These are phyloP conservation scores for Nannizziopsis barbatae DNA, from an alignment of 2,329 filamentous ascomycete species.

Conservation along the genomic window DNA sequence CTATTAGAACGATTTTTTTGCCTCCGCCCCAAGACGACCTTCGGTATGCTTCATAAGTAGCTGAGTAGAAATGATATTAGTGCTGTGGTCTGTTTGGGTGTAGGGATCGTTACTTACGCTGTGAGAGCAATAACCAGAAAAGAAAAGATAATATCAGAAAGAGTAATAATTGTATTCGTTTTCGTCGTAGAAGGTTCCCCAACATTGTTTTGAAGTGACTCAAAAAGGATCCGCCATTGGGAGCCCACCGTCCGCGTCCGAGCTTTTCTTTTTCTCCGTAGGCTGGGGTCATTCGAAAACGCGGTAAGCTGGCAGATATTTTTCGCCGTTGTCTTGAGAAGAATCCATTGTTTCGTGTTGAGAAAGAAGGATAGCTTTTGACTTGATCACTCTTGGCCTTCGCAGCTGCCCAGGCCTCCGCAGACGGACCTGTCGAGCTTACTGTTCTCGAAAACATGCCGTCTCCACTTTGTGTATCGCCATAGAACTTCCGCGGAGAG, in stretches of 20 bases:
- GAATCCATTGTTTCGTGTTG: constrained; percentile 73
- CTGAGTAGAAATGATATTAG: constrained; percentile 38
- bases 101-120: constrained; percentile 49
- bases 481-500: constrained; percentile 48
- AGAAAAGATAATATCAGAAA: constrained; percentile 50
- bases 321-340: constrained; percentile 73
- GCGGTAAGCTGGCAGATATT: constrained; percentile 67
- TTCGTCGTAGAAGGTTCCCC: constrained; percentile 49
- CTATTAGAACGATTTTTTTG: constrained; percentile 82
- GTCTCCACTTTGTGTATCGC: constrained; percentile 41
- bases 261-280: constrained; percentile 71
- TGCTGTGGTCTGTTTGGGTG: constrained; percentile 12
- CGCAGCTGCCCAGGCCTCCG: constrained; percentile 70
- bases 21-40: constrained; percentile 68
- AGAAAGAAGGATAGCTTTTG: constrained; percentile 66
- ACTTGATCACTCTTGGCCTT: constrained; percentile 65
- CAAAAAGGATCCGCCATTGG: constrained; percentile 25
- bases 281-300: constrained; percentile 46
- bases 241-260: constrained; percentile 48
- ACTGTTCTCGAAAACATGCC: constrained; percentile 20
- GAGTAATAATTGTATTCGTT: constrained; percentile 53
- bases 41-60: constrained; percentile 52
- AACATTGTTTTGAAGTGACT: constrained; percentile 27
- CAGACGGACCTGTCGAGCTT: constrained; percentile 17
- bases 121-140: constrained; percentile 57